phyloP scores from a whole-genome alignment of 306 rosid genomes.

The Adenanthera pavonina region DNA sequence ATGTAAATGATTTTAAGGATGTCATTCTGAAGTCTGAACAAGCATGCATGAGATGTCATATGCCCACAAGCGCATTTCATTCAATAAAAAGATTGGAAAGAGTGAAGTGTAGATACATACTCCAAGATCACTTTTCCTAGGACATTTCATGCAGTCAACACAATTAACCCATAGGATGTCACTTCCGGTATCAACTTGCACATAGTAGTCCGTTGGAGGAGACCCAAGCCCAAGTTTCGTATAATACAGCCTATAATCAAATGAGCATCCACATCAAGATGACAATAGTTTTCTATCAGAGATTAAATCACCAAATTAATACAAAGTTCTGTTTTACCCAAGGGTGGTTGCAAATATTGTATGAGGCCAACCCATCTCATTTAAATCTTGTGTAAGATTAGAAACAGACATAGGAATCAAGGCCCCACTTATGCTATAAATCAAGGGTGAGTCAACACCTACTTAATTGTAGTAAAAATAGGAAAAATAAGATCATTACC shows the following conservation, averaged over 20 bases:
- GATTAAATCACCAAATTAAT: neutral
- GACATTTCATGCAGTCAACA: constrained; percentile 74
- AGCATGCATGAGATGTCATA: constrained; percentile 12
- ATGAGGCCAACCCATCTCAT: neutral
- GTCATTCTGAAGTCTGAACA: constrained; percentile 1
- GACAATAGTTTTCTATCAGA: neutral
- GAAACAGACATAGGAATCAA: constrained; percentile 1
- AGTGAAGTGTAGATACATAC: constrained; percentile 54
- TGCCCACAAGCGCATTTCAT: neutral
- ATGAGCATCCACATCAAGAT: constrained; percentile 18
- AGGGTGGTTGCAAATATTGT: neutral
- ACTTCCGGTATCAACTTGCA: constrained; percentile 99
- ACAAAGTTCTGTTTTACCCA: neutral
- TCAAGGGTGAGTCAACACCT: neutral
- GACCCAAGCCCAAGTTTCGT: constrained; percentile 85
- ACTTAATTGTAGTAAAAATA: neutral
- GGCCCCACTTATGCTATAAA: neutral
- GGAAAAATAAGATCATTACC: neutral
- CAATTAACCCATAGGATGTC: constrained; percentile 94
- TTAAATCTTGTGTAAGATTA: constrained; percentile 3
- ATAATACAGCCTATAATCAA: constrained; percentile 70
- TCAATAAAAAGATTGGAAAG: neutral
- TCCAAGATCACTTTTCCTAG: constrained; percentile 70
- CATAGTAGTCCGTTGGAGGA: constrained; percentile 82
- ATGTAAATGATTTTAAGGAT: neutral